Percentiles rank a stretch among this genome's conserved stretches.
Evolutionary conservation across 116 monocot genomes (phyloP).

Genomic region (Iris pallida): DNA sequence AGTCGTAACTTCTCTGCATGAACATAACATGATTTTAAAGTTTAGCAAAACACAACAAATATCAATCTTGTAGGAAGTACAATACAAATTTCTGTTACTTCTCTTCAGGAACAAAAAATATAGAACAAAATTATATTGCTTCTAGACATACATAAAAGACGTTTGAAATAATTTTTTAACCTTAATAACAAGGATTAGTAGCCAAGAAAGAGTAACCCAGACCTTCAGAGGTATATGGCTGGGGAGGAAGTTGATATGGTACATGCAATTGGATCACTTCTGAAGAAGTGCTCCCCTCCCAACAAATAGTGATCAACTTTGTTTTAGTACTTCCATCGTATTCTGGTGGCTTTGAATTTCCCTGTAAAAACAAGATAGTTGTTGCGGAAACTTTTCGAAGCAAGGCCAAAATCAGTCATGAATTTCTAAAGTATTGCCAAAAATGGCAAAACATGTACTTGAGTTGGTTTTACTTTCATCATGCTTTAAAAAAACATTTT

Average conservation of each 20-base stretch:
- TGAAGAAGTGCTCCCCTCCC: constrained; percentile 21
- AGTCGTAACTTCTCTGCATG: too few relatives aligned
- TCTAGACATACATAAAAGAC: too few relatives aligned
- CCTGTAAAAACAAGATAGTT: constrained; percentile 2
- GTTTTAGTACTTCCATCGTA: constrained; percentile 18
- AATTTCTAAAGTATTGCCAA: too few relatives aligned
- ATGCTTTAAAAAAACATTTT: too few relatives aligned
- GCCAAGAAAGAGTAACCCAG: background rate
- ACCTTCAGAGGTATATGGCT: constrained; percentile 76
- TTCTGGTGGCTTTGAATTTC: constrained; percentile 2
- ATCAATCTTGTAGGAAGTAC: too few relatives aligned
- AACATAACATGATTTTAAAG: too few relatives aligned
- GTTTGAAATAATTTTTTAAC: background rate
- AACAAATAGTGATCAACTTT: constrained; percentile 56
- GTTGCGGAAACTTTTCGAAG: too few relatives aligned
- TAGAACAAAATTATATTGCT: background rate
- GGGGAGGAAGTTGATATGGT: constrained; percentile 87
- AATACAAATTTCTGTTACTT: too few relatives aligned
- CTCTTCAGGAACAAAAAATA: constrained; percentile 53
- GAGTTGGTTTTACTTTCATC: too few relatives aligned
- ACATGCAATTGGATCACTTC: constrained; percentile 55
- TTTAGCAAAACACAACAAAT: too few relatives aligned
- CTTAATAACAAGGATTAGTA: background rate
- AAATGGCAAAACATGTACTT: too few relatives aligned
- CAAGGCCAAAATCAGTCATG: too few relatives aligned